Evolutionary conservation across 192 early-diverging fungal species (phyloP), one percentile per base, ranked within the genome.

Genomic region (Gaertneriomyces semiglobifer): DNA sequence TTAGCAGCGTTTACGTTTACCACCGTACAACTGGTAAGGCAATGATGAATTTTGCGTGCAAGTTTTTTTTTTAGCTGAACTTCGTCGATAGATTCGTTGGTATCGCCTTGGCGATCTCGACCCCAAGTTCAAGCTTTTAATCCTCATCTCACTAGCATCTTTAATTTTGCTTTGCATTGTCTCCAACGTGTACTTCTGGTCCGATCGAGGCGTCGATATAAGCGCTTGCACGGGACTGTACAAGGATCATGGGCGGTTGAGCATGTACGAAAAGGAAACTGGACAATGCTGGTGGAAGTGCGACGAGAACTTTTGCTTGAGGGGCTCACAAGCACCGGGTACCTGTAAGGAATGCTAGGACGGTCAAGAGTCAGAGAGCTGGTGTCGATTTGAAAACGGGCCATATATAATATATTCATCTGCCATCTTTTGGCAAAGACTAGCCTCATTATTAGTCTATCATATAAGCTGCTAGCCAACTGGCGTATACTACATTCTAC

Each of bases 141-240:
- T 66, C 43, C 65, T 66, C 16, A 46, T 41, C 42, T n/a, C 58
- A 43, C 14, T 16, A 10, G 12, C 44, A 10, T 58, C 54, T 10
- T 40, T 58, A 7, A 10, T 58, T 40, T 43, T 66, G 18, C 55
- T 66, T 20, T 53, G 18, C 54, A 44, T 66, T 43, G 55, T 66
- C 19, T 53, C 65, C 40, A 66, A 66, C 55, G 54, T 58, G 39
- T 66, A 66, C 45, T 66, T 66, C 25, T 66, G 63, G 63, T 57
- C 63, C 20, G 20, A 48, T 9, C 57, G 39, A n/a, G 44, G 33
- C 42, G 39, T 65, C 42, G 48, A 65, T 40, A 54, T 45, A 25
- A 14, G 9, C 8, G 38, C 40, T 33, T 51, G 25, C 51, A 8
- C 9, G 6, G 51, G 14, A 7, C 40, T 16, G 9, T 7, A 14